These are phyloP conservation scores for Waltiozyma sp. DNA, from an alignment of 1,139 yeast species.

Conservation along the genomic window DNA sequence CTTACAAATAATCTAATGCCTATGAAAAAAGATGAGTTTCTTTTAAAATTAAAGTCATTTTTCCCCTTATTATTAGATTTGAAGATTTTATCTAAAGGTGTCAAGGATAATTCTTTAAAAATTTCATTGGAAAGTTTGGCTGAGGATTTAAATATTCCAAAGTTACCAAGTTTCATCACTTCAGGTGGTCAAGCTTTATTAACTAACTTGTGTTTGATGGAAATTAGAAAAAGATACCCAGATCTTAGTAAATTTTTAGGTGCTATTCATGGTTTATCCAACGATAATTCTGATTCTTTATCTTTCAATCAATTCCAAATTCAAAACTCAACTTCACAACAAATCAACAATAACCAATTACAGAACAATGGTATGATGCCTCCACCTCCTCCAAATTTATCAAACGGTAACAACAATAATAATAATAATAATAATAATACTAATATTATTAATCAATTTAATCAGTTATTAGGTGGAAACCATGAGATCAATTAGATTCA, in stretches of 20 bases:
- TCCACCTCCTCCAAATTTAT: neutral
- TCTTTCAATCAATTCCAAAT: neutral
- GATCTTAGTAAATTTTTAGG: slow-evolving; percentile 36
- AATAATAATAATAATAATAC: neutral
- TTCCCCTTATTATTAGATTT: slow-evolving; percentile 83
- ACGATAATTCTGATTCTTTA: slow-evolving; percentile 1
- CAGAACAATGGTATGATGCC: slow-evolving; percentile 1
- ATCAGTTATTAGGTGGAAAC: slow-evolving; percentile 1
- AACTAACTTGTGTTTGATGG: slow-evolving; percentile 48
- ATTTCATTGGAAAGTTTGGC: slow-evolving; percentile 27
- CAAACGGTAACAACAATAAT: neutral
- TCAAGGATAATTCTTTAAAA: slow-evolving; percentile 8
- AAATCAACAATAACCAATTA: neutral
- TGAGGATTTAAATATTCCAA: slow-evolving; percentile 47
- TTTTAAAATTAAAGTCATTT: slow-evolving; percentile 57
- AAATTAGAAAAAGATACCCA: slow-evolving; percentile 31
- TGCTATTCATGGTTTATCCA: slow-evolving; percentile 38
- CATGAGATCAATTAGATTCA: neutral
- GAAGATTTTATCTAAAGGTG: slow-evolving; percentile 54
- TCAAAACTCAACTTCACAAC: too few relatives aligned
- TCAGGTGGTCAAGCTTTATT: slow-evolving; percentile 38
- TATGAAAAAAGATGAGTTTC: slow-evolving; percentile 67
- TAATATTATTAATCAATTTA: neutral
- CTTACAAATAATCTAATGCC: slow-evolving; percentile 74
- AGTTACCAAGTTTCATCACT: slow-evolving; percentile 38